Conservation (phyloP, 148 eudicot genomes). For the Fallopia convolvulus region DNA sequence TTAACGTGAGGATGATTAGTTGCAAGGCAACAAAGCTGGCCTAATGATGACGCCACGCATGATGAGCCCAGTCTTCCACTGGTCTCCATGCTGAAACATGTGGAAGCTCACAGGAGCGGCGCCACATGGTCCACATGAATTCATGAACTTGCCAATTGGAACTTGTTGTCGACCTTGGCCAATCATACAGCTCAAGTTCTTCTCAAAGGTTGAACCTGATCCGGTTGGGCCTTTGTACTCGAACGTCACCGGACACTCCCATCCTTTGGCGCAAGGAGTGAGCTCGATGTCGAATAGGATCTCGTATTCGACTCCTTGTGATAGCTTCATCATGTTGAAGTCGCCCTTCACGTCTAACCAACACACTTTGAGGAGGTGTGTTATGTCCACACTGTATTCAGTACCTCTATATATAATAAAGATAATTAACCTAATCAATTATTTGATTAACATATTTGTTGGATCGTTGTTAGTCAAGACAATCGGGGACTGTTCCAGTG, state of each 20-base stretch:
- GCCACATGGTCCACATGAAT: neutral
- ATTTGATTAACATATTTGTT: too few species aligned
- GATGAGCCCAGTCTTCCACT: constrained; percentile 1
- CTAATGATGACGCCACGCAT: neutral
- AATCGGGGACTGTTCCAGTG: too few species aligned
- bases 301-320: neutral
- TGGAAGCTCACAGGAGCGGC: neutral
- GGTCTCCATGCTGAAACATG: neutral
- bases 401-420: neutral
- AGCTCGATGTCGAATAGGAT: neutral
- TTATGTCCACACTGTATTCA: neutral
- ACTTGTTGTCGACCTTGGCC: neutral
- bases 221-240: neutral
- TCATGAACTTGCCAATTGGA: neutral
- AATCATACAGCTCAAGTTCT: neutral
- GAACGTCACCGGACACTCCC: neutral
- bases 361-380: neutral
- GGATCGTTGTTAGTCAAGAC: too few species aligned
- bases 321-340: neutral
- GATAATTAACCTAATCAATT: too few species aligned
- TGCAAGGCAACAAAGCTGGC: neutral
- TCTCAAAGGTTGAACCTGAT: neutral
- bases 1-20: too few species aligned
- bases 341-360: constrained; percentile 3
- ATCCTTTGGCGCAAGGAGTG: neutral